A percentile compares a stretch with the other conserved stretches of the same genome.
These are phyloP conservation scores for Colletotrichum tamarilloi DNA, from an alignment of 2,329 filamentous ascomycete species.

Conservation along the genomic window DNA sequence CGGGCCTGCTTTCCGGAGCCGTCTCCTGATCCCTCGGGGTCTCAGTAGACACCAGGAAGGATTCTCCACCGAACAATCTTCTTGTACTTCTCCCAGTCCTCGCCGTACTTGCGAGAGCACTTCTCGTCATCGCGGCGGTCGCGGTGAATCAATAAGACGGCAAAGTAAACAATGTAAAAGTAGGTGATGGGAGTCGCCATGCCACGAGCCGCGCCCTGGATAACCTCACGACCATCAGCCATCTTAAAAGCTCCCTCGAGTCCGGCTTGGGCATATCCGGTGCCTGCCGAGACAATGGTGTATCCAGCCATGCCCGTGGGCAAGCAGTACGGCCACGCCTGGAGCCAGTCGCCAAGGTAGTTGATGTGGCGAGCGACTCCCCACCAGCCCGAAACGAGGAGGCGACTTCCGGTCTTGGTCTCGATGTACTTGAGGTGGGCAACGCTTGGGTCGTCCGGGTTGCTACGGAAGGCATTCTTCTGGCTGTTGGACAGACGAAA, in stretches of 20 bases:
- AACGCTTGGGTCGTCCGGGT: constrained; percentile 83
- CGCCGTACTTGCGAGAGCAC: constrained; percentile 90
- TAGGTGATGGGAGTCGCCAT: constrained; percentile 93
- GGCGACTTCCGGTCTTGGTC: constrained; percentile 82
- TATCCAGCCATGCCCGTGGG: constrained; percentile 90
- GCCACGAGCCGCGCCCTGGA: constrained; percentile 79
- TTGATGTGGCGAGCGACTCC: constrained; percentile 93
- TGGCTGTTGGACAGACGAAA: constrained; percentile 95
- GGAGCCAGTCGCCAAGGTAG: constrained; percentile 94
- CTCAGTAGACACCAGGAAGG: constrained; percentile 83
- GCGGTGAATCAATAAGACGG: constrained; percentile 84
- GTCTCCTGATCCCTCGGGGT: neutral
- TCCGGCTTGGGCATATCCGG: constrained; percentile 55
- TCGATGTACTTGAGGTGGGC: constrained; percentile 86
- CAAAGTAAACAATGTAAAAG: constrained; percentile 95
- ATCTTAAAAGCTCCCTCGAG: constrained; percentile 66
- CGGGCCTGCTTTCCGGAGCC: constrained; percentile 7
- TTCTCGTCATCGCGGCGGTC: constrained; percentile 91
- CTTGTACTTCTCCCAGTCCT: constrained; percentile 92
- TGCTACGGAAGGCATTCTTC: constrained; percentile 93
- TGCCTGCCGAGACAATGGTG: constrained; percentile 70
- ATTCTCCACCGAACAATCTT: constrained; percentile 84
- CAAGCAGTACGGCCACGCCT: constrained; percentile 90
- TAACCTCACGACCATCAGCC: constrained; percentile 70
- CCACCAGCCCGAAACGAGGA: constrained; percentile 93